Percentiles rank a stretch among this genome's conserved stretches.
phyloP scores from a whole-genome alignment of 331 rosid genomes.

The Quercus tomentella region DNA sequence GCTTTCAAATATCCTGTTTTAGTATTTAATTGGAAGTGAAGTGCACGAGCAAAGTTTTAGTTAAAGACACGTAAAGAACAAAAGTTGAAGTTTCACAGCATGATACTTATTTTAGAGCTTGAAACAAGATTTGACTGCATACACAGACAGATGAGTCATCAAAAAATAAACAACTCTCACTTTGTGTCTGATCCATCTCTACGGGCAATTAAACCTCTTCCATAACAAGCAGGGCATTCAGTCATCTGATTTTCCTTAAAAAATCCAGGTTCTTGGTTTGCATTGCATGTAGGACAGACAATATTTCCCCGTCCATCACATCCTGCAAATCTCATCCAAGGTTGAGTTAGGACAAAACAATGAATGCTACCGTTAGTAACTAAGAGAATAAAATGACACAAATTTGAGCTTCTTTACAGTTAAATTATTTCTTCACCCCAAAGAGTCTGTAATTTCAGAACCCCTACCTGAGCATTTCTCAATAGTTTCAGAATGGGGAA shows the following conservation, averaged over 20 bases:
- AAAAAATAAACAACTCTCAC: slow-evolving; percentile 46
- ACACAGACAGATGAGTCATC: slow-evolving; percentile 1
- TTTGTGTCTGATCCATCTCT: slow-evolving; percentile 88
- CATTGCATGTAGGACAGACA: slow-evolving; percentile 68
- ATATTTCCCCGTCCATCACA: slow-evolving; percentile 73
- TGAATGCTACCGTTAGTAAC: not conserved
- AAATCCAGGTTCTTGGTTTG: slow-evolving; percentile 71
- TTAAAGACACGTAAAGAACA: not conserved
- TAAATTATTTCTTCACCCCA: not conserved
- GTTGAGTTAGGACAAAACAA: slow-evolving; percentile 8
- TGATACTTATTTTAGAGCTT: not conserved
- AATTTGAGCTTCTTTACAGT: not conserved
- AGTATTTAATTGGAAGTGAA: not conserved
- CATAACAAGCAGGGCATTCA: slow-evolving; percentile 71
- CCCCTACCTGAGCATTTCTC: slow-evolving; percentile 74
- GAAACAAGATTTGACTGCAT: slow-evolving; percentile 8
- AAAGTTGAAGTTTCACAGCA: not conserved
- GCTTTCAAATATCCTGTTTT: not conserved
- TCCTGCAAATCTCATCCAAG: slow-evolving; percentile 42
- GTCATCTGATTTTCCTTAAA: slow-evolving; percentile 74
- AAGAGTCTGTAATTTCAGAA: slow-evolving; percentile 11
- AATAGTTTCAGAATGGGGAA: slow-evolving; percentile 78
- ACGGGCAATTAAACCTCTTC: slow-evolving; percentile 93
- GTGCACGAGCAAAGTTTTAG: not conserved
- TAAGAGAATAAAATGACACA: not conserved